Evolutionary conservation across 2,329 filamentous ascomycete species (phyloP), one percentile per base, ranked within the genome.

Genomic region (Pestalotiopsis sp.): DNA sequence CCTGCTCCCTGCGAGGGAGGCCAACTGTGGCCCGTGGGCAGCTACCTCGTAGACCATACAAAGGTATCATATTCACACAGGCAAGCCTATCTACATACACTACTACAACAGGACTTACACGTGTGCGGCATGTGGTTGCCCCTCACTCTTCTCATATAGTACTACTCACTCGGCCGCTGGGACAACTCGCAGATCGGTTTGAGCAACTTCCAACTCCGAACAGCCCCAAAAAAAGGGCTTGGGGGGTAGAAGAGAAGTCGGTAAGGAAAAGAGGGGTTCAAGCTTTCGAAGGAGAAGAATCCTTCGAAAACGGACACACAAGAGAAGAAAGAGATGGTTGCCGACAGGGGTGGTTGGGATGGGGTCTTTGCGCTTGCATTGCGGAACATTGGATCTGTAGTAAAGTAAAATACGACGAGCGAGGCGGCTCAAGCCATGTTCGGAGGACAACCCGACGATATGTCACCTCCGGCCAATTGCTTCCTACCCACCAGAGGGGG

Each of bases 121-220:
- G 49, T 66, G 63, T 57, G 45, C 20, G 41, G 63, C 63, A 66
- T 66, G 63, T 66, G 63, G 63, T 45, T 27, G 13, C 6, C 27
- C 31, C 49, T 12, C 31, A 9, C 41, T 13, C n/a, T 23, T 45
- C 45, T 52, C 14, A 17, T 20, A 17, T n/a, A n/a, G n/a, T n/a
- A n/a, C 20, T 52, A 23, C 45, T 17, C 41, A 14, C n/a, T 23
- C 14, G 23, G 20, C 45, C 45, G 45, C 45, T 52, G 45, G 27
- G 38, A 52, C n/a, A 64, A 12, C 23, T 36, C 17, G 61, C 14
- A 49, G 36, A 56, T 31, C n/a, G 25, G 36, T 25, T 57, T 65
- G 23, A 36, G 41, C 45, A 52, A 52, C 45, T n/a, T 23, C 5
- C 45, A n/a, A 52, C 45, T 52, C 45, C 45, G 17, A 52, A 23